Conservation (phyloP, 2,329 filamentous ascomycete genomes). For the Coniochaeta sp. region DNA sequence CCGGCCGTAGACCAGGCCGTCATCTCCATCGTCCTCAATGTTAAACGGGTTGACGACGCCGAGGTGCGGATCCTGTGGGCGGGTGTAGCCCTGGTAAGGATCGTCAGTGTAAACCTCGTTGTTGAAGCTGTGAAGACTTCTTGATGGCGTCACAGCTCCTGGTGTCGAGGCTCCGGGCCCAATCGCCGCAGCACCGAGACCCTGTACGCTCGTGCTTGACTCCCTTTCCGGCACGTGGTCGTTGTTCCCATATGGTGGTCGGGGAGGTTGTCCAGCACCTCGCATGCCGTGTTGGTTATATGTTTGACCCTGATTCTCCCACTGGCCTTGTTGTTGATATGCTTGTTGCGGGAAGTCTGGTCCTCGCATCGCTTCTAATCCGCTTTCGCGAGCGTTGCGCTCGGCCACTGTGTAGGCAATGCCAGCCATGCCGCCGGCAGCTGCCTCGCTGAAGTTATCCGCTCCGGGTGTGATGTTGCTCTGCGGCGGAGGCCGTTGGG, state of each 20-base stretch:
- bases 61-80: slow-evolving; percentile 39
- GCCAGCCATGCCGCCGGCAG: slow-evolving; percentile 60
- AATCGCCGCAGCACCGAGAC: slow-evolving; percentile 25
- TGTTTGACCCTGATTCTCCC: slow-evolving; percentile 9
- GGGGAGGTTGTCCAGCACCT: slow-evolving; percentile 6
- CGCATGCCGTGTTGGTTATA: slow-evolving; percentile 10
- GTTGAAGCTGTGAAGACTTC: slow-evolving; percentile 36
- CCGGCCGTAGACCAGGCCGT: slow-evolving; percentile 58
- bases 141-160: slow-evolving; percentile 29
- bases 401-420: slow-evolving; percentile 62
- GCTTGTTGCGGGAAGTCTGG: slow-evolving; percentile 21
- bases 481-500: slow-evolving; percentile 18
- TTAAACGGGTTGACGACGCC: slow-evolving; percentile 68
- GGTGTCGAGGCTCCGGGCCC: slow-evolving; percentile 28
- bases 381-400: slow-evolving; percentile 57
- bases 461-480: slow-evolving; percentile 51
- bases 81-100: slow-evolving; percentile 57
- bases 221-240: slow-evolving; percentile 23
- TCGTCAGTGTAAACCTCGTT: slow-evolving; percentile 51
- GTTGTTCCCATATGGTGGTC: slow-evolving; percentile 9
- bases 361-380: slow-evolving; percentile 51
- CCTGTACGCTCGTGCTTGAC: slow-evolving; percentile 35
- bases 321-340: slow-evolving; percentile 16
- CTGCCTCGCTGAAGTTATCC: slow-evolving; percentile 59
- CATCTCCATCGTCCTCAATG: slow-evolving; percentile 83